Evolutionary conservation across 129 eudicot species (phyloP), one percentile per base, ranked within the genome.

Genomic region (Helianthus tuberosus): DNA sequence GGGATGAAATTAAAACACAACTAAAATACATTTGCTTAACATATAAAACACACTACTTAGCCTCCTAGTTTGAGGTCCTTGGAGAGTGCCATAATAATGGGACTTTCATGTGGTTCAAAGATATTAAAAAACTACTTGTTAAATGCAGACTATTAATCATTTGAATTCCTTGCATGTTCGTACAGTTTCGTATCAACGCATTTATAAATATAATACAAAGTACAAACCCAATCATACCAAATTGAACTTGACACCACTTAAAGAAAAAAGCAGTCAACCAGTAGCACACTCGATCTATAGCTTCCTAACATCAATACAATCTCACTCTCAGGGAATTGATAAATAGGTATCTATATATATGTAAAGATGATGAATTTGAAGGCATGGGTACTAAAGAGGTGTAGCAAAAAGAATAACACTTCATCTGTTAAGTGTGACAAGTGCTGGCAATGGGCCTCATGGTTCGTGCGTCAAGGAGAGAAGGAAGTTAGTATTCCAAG

Each of bases 401-500:
- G 86, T 82, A 72, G 69, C 71, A 86, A 80, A 69, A 79, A 70
- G 83, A 85, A 84, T 10, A 61, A 66, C 36, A 32, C 36, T 32
- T 32, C 36, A 32, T 32, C 36, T 43, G 81, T 72, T 64, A 75
- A 66, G 59, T 74, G 86, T 36, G 88, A 85, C 9, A 75, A 32
- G 44, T 86, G 96, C 66, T 85, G 91, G 74, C 71, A 79, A 72
- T 85, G 89, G 89, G 78, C 14, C 27, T 64, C 73, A 44, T 71
- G 68, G n/a, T 70, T 79, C 59, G 68, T 32, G 69, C 71, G 77
- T 44, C 85, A 78, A 48, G 80, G 79, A 72, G 73, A 80, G 41
- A 75, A 82, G 51, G 77, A 79, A 64, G 58, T 61, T 41, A 49
- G 46, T n/a, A 81, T 92, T 57, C 98, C 98, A 15, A 87, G 79